Evolutionary conservation across 768 basidiomycete genomes (phyloP).

Genomic region (Russula virescens): DNA sequence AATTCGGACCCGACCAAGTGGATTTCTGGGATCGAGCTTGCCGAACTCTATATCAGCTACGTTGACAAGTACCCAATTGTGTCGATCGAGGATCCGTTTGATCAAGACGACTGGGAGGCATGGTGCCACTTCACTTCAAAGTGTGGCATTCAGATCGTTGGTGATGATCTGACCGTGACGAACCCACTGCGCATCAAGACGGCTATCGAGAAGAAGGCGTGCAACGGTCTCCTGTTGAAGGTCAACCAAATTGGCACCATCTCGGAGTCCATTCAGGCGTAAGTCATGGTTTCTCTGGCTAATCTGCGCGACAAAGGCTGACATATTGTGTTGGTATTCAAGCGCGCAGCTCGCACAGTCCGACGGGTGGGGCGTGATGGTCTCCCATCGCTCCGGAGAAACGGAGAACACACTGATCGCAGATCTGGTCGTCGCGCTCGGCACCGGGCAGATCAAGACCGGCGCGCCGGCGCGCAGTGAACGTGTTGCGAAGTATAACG

Average conservation of each 20-base stretch:
- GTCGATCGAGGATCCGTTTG: slow-evolving; percentile 97
- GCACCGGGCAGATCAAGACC: slow-evolving; percentile 95
- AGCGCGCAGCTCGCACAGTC: slow-evolving; percentile 95
- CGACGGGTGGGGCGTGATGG: slow-evolving; percentile 99
- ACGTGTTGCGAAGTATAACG: slow-evolving; percentile 94
- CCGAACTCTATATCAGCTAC: slow-evolving; percentile 82
- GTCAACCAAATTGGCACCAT: slow-evolving; percentile 99
- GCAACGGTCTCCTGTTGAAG: slow-evolving; percentile 98
- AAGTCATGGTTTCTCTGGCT: slow-evolving; percentile 32
- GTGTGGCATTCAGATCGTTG: slow-evolving; percentile 83
- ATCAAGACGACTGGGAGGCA: slow-evolving; percentile 99
- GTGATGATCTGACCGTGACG: slow-evolving; percentile 96
- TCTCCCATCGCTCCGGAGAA: slow-evolving; percentile 98
- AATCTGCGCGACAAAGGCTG: neutral
- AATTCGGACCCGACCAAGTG: slow-evolving; percentile 97
- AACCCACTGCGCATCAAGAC: slow-evolving; percentile 97
- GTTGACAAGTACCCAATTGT: slow-evolving; percentile 93
- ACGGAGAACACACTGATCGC: slow-evolving; percentile 97
- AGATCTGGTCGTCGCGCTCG: slow-evolving; percentile 90
- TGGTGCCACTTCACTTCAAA: slow-evolving; percentile 88
- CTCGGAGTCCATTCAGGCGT: slow-evolving; percentile 99
- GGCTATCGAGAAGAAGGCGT: slow-evolving; percentile 99
- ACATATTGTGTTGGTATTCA: neutral
- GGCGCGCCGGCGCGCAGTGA: slow-evolving; percentile 95
- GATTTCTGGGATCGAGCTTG: slow-evolving; percentile 90